These are phyloP conservation scores for Macrophomina pseudophaseolina DNA, from an alignment of 2,329 filamentous ascomycete genomes.

Conservation along the genomic window DNA sequence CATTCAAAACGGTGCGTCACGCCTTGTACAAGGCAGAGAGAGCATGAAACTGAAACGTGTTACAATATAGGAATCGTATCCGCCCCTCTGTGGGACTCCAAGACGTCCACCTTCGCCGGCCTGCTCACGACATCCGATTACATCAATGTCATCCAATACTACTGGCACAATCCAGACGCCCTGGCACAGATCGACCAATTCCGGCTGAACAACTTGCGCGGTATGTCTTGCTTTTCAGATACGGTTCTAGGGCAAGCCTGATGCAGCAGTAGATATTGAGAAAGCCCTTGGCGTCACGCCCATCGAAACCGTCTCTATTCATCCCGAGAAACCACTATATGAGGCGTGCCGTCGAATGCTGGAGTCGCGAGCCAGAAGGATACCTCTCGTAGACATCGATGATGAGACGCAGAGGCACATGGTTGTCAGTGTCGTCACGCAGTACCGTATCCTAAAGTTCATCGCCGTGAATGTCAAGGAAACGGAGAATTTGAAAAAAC, in stretches of 20 bases:
- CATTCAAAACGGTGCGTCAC: constrained; percentile 80
- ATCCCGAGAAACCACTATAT: constrained; percentile 87
- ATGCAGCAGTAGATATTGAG: constrained; percentile 75
- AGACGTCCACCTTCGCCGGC: constrained; percentile 89
- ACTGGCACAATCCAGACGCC: constrained; percentile 94
- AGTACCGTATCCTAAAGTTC: constrained; percentile 98
- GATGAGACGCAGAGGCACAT: constrained; percentile 91
- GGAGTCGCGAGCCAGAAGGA: constrained; percentile 87
- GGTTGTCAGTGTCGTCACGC: constrained; percentile 95
- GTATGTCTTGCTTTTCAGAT: constrained; percentile 54
- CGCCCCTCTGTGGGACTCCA: constrained; percentile 94
- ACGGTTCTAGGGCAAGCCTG: background rate
- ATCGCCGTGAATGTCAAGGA: constrained; percentile 94
- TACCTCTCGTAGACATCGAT: constrained; percentile 90
- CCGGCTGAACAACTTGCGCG: constrained; percentile 85
- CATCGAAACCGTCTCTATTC: constrained; percentile 94
- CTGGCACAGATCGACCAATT: constrained; percentile 92
- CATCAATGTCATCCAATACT: constrained; percentile 98
- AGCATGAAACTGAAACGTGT: constrained; percentile 26
- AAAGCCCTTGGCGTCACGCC: constrained; percentile 88
- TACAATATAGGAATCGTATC: constrained; percentile 82
- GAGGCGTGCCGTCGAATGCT: constrained; percentile 96
- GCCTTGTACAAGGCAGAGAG: background rate
- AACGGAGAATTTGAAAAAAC: constrained; percentile 86
- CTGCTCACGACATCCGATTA: constrained; percentile 95